These are phyloP conservation scores for Amylocarpus encephaloides DNA, from an alignment of 2,329 filamentous ascomycete genomes.

Conservation along the genomic window DNA sequence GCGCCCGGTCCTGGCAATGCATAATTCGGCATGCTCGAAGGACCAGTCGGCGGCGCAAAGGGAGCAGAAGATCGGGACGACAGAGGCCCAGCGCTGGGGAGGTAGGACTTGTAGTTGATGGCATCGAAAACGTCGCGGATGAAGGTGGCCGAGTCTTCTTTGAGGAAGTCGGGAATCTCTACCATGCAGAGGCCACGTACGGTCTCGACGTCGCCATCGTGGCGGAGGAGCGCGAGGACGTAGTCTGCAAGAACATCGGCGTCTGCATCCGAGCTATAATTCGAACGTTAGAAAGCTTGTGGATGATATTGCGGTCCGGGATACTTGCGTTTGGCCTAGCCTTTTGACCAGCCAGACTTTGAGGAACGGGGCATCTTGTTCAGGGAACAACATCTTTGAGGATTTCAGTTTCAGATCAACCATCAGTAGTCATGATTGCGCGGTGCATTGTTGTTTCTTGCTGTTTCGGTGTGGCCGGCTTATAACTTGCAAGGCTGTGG, in stretches of 20 bases:
- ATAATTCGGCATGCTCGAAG: conserved; percentile 19
- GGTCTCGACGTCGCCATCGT: conserved; percentile 58
- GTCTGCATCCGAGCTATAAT: conserved; percentile 65
- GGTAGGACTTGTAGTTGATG: conserved; percentile 55
- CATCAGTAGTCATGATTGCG: not conserved
- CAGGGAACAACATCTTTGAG: conserved; percentile 52
- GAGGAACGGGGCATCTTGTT: conserved; percentile 55
- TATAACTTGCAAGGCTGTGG: too few species aligned
- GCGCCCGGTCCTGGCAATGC: conserved; percentile 19
- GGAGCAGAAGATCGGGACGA: conserved; percentile 17
- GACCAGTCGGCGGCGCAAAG: conserved; percentile 27
- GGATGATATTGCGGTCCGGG: too few species aligned
- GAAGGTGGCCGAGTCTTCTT: conserved; percentile 58
- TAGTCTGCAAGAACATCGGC: conserved; percentile 79
- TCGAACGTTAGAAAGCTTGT: not conserved
- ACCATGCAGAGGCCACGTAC: conserved; percentile 63
- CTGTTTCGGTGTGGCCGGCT: too few species aligned
- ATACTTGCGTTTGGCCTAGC: conserved; percentile 61
- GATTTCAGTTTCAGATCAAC: not conserved
- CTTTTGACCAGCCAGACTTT: conserved; percentile 75
- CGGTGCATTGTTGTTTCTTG: not conserved
- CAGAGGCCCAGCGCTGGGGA: conserved; percentile 46
- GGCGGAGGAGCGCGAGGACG: conserved; percentile 68
- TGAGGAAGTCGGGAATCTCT: conserved; percentile 70
- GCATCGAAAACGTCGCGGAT: conserved; percentile 65